Conservation (phyloP, 495 filamentous ascomycete genomes). For the Trichoderma gamsii region DNA sequence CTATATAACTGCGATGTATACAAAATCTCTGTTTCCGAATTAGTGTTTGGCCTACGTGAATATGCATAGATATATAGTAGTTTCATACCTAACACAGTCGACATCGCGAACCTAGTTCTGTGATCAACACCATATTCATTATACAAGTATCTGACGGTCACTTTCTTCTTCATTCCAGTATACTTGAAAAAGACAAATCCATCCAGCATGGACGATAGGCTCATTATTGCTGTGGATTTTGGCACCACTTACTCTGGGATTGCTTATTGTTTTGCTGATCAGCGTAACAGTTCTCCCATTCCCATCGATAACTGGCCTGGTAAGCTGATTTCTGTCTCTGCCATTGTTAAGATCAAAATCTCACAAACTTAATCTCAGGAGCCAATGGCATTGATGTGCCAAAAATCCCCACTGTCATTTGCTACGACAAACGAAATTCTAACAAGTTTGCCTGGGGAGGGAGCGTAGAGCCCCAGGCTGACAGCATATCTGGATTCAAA, state of each 20-base stretch:
- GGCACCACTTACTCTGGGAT: slow-evolving; percentile 28
- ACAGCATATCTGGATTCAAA: slow-evolving; percentile 24
- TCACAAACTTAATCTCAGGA: slow-evolving; percentile 14
- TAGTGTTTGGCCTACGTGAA: too few species aligned
- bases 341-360: not conserved
- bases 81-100: too few species aligned
- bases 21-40: too few species aligned
- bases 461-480: slow-evolving; percentile 17
- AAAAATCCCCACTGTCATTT: slow-evolving; percentile 25
- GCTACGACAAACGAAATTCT: slow-evolving; percentile 17
- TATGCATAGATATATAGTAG: too few species aligned
- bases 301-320: slow-evolving; percentile 3
- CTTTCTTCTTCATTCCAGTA: too few species aligned
- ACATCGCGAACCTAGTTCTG: too few species aligned
- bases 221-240: slow-evolving; percentile 27
- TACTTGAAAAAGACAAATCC: too few species aligned
- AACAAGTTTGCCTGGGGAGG: slow-evolving; percentile 24
- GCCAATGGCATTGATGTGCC: slow-evolving; percentile 19
- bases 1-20: too few species aligned
- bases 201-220: not conserved
- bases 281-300: slow-evolving; percentile 10
- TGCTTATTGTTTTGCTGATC: slow-evolving; percentile 22
- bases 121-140: too few species aligned
- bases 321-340: not conserved
- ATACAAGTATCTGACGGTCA: too few species aligned